Conservation (phyloP, 2,329 filamentous ascomycete genomes). For the Venturia oleaginea region DNA sequence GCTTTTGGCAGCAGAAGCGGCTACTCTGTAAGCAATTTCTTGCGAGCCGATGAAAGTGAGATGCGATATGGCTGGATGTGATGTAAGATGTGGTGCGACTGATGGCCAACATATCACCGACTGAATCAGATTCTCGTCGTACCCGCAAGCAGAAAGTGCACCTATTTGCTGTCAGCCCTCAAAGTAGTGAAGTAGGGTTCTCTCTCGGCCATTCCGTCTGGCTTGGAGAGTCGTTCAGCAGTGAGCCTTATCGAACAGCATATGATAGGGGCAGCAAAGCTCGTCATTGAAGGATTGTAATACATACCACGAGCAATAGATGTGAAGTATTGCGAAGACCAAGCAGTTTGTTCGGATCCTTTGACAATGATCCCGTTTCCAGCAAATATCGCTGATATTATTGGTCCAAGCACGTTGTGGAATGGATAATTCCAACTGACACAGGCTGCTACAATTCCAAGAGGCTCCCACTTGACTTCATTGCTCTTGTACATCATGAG, state of each 20-base stretch:
- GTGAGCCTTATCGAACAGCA: not conserved
- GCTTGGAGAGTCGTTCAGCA: not conserved
- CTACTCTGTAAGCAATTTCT: conserved; percentile 79
- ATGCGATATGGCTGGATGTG: conserved; percentile 74
- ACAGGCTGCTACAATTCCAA: conserved; percentile 85
- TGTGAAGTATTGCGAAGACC: conserved; percentile 78
- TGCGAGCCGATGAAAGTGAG: conserved; percentile 94
- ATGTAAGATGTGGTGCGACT: conserved; percentile 71
- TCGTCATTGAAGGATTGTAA: no score
- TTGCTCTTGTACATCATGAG: conserved; percentile 96
- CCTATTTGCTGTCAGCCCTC: conserved; percentile 20
- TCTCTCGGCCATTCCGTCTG: not conserved
- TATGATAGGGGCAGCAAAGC: not conserved
- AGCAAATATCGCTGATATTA: conserved; percentile 83
- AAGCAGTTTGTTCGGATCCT: conserved; percentile 89
- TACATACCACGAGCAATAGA: conserved; percentile 54
- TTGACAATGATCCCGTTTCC: conserved; percentile 92
- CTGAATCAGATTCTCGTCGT: conserved; percentile 75
- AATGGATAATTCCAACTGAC: conserved; percentile 97
- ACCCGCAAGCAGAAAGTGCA: conserved; percentile 72
- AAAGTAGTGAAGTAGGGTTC: not conserved
- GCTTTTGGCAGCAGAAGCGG: conserved; percentile 71
- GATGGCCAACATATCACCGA: conserved; percentile 80
- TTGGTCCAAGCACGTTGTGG: conserved; percentile 86
- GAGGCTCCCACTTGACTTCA: conserved; percentile 78